These are phyloP conservation scores for Quercus wislizeni DNA, from an alignment of 306 rosid species.

Conservation along the genomic window DNA sequence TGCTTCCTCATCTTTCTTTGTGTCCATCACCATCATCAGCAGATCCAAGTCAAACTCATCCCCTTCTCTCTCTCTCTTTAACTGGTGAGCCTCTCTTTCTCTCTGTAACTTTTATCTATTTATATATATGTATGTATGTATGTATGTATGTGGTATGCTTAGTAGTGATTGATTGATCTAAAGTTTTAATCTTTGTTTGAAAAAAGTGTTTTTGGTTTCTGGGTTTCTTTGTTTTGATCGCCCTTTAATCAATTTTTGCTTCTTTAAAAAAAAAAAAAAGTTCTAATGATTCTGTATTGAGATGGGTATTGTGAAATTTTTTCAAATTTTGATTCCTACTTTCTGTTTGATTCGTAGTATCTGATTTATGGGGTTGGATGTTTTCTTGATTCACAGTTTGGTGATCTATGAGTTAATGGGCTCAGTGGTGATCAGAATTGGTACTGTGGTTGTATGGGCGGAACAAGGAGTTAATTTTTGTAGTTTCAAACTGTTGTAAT, in stretches of 20 bases:
- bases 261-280: not conserved
- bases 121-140: not conserved
- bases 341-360: not conserved
- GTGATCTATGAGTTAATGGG: slow-evolving; percentile 57
- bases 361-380: slow-evolving; percentile 20
- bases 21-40: not conserved
- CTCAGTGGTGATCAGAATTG: slow-evolving; percentile 56
- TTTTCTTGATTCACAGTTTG: slow-evolving; percentile 34
- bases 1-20: not conserved
- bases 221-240: not conserved
- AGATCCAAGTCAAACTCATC: not conserved
- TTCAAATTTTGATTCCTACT: not conserved
- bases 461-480: slow-evolving; percentile 3
- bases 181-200: not conserved
- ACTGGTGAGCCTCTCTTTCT: not conserved
- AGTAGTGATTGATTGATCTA: not conserved
- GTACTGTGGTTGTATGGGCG: slow-evolving; percentile 23
- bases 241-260: slow-evolving; percentile 14
- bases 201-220: not conserved
- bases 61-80: not conserved
- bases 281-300: not conserved
- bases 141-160: not conserved
- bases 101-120: not conserved
- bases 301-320: no score
- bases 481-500: not conserved